These are phyloP conservation scores for Singerocomus inundabilis DNA, from an alignment of 1,284 basidiomycete genomes.

Conservation along the genomic window DNA sequence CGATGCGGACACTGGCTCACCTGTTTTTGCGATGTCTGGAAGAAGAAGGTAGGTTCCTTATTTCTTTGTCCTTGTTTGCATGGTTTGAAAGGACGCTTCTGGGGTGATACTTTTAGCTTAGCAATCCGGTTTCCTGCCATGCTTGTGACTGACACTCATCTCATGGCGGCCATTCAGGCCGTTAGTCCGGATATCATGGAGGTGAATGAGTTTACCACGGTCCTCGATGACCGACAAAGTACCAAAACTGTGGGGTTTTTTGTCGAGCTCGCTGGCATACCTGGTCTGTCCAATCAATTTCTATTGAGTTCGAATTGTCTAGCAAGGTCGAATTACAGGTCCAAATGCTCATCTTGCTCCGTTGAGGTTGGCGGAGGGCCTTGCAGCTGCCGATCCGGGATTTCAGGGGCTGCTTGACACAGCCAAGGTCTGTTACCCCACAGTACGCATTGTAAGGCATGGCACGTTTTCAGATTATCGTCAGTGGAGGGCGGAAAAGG, in stretches of 20 bases:
- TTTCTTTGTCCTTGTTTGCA: not conserved
- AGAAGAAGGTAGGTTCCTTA: slow-evolving; percentile 2
- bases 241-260: too few relatives aligned
- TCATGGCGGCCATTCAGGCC: too few relatives aligned
- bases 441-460: slow-evolving; percentile 1
- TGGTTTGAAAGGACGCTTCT: not conserved
- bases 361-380: slow-evolving; percentile 2
- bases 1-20: not conserved
- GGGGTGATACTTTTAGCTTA: not conserved
- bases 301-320: too few relatives aligned
- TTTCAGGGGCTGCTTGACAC: not conserved
- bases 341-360: too few relatives aligned
- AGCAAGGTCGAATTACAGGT: too few relatives aligned
- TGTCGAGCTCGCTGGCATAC: too few relatives aligned
- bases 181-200: too few relatives aligned
- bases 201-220: too few relatives aligned
- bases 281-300: too few relatives aligned
- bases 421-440: not conserved
- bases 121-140: too few relatives aligned
- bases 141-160: too few relatives aligned
- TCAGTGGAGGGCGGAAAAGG: slow-evolving; percentile 4
- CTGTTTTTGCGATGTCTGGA: slow-evolving; percentile 5
- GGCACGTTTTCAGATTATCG: slow-evolving; percentile 15
- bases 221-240: too few relatives aligned
- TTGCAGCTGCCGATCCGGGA: not conserved